phyloP scores from a whole-genome alignment of 768 basidiomycete genomes.

The Glaciozyma antarctica region DNA sequence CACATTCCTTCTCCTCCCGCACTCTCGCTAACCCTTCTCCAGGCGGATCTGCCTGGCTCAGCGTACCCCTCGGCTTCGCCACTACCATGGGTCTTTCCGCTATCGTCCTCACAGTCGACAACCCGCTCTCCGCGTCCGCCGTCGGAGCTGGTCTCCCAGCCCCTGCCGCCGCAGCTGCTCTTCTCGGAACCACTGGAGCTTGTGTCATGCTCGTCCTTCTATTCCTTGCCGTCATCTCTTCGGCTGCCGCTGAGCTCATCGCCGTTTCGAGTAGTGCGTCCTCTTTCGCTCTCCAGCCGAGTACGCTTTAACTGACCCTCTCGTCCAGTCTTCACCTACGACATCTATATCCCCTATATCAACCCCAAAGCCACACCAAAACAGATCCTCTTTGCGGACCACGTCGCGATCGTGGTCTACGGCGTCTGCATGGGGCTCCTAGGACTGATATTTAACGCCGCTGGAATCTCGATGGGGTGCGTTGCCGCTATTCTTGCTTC shows the following conservation, averaged over 20 bases:
- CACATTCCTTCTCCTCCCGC: constrained; percentile 64
- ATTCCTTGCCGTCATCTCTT: constrained; percentile 42
- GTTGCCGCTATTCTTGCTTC: too few relatives aligned
- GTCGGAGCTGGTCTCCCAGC: constrained; percentile 5
- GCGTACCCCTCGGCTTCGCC: constrained; percentile 1
- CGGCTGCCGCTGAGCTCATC: constrained; percentile 80
- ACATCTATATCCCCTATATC: constrained; percentile 48
- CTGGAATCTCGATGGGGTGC: constrained; percentile 27
- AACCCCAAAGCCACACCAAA: constrained; percentile 64
- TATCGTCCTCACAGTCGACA: neutral
- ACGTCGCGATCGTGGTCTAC: constrained; percentile 32
- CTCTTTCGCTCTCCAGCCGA: constrained; percentile 51
- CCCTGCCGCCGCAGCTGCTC: constrained; percentile 1
- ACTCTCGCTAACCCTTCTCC: too few relatives aligned
- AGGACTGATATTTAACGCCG: constrained; percentile 57
- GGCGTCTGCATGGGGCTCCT: constrained; percentile 61
- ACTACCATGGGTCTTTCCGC: constrained; percentile 4
- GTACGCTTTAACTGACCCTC: neutral
- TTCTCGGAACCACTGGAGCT: constrained; percentile 62
- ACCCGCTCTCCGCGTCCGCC: neutral
- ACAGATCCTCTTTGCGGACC: constrained; percentile 35
- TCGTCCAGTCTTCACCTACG: constrained; percentile 2
- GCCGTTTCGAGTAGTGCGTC: constrained; percentile 57
- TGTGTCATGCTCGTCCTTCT: constrained; percentile 52
- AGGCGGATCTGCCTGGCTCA: neutral